phyloP scores from a whole-genome alignment of 176 grass and related monocot genomes.

The Triticum turgidum region DNA sequence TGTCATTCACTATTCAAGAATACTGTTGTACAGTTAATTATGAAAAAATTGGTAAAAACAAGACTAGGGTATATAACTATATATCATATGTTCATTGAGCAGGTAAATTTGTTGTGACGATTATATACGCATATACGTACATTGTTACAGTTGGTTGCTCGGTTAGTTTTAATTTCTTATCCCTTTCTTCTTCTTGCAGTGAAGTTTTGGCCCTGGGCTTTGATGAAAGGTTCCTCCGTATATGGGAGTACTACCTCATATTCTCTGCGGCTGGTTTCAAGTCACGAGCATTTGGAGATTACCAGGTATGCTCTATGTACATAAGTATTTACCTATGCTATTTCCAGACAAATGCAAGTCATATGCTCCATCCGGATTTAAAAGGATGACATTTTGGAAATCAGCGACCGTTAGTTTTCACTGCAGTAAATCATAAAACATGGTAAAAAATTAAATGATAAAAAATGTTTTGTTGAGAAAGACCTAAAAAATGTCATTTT shows the following conservation, averaged over 20 bases:
- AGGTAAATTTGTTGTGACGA: not conserved
- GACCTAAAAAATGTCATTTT: not conserved
- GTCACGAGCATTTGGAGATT: not conserved
- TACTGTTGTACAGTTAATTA: not conserved
- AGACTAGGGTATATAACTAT: not conserved
- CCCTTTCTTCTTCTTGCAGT: not conserved
- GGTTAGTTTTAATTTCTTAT: not conserved
- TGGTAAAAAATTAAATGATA: not conserved
- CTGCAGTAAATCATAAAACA: no score
- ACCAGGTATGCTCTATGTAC: not conserved
- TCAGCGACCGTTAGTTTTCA: no score
- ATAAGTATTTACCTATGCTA: no score
- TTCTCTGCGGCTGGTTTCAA: not conserved
- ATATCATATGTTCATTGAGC: no score
- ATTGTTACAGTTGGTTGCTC: not conserved
- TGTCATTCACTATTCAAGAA: not conserved
- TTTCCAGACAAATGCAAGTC: no score
- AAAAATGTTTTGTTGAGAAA: not conserved
- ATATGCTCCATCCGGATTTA: no score
- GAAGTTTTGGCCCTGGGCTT: not conserved
- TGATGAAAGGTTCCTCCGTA: not conserved
- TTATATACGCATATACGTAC: not conserved
- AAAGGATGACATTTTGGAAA: no score
- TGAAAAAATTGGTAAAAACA: not conserved
- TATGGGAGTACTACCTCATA: slow-evolving; percentile 4